Conservation (phyloP, 257 asterid species). For the Knoxia roxburghii region DNA sequence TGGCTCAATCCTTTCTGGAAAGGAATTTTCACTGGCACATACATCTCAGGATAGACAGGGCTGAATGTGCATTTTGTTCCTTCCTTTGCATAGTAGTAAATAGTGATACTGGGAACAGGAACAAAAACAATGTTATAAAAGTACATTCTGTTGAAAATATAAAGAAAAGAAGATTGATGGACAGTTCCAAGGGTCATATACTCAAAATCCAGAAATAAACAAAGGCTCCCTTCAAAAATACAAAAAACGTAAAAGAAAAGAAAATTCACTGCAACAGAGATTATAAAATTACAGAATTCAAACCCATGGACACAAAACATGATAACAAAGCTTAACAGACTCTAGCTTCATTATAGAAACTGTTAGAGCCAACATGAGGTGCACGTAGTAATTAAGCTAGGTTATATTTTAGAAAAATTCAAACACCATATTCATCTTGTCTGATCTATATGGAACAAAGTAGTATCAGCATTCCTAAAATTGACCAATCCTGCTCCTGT, state of each 20-base stretch:
- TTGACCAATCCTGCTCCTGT: not conserved
- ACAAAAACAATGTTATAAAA: conserved; percentile 11
- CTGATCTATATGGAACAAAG: not conserved
- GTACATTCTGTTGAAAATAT: not conserved
- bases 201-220: not conserved
- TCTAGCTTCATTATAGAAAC: not conserved
- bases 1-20: conserved; percentile 76
- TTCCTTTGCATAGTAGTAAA: conserved; percentile 81
- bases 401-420: not conserved
- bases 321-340: not conserved
- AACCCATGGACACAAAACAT: not conserved
- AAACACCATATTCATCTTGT: not conserved
- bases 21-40: conserved; percentile 55
- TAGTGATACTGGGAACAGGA: conserved; percentile 55
- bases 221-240: too few species aligned
- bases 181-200: not conserved
- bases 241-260: too few species aligned
- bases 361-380: not conserved
- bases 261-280: not conserved
- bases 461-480: not conserved
- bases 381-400: not conserved
- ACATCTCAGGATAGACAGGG: conserved; percentile 65
- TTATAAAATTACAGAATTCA: not conserved
- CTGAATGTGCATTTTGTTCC: conserved; percentile 50
- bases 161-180: not conserved